These are phyloP conservation scores for Starmerella apicola DNA, from an alignment of 805 yeast species.

Conservation along the genomic window DNA sequence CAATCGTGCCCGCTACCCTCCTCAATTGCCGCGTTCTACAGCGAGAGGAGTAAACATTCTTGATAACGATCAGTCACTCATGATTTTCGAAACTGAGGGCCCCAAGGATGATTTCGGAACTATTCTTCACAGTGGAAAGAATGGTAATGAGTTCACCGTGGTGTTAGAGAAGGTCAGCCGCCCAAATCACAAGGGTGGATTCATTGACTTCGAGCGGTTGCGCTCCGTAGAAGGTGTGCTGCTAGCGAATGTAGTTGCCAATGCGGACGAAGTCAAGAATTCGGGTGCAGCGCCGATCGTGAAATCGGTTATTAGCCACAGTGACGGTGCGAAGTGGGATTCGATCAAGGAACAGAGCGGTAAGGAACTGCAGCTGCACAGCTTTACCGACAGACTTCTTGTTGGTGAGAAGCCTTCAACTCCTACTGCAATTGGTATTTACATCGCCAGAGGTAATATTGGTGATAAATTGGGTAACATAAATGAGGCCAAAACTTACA, in stretches of 20 bases:
- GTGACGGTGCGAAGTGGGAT: conserved; percentile 86
- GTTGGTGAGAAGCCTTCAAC: conserved; percentile 78
- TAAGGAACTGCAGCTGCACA: conserved; percentile 63
- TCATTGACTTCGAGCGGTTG: conserved; percentile 78
- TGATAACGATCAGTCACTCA: conserved; percentile 56
- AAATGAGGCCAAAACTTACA: conserved; percentile 52
- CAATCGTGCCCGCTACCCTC: conserved; percentile 74
- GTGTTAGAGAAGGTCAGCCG: conserved; percentile 64
- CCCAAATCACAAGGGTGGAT: conserved; percentile 43
- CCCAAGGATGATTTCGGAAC: conserved; percentile 56
- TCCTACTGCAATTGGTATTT: conserved; percentile 74
- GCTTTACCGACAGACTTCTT: conserved; percentile 78
- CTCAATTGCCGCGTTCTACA: conserved; percentile 45
- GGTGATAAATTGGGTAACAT: conserved; percentile 45
- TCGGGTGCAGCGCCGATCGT: conserved; percentile 42
- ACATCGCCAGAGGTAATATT: conserved; percentile 90
- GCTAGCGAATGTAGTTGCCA: conserved; percentile 55
- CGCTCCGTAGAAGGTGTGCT: conserved; percentile 78
- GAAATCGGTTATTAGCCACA: conserved; percentile 65
- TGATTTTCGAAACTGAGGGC: conserved; percentile 70
- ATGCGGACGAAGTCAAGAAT: conserved; percentile 35
- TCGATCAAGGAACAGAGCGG: conserved; percentile 50
- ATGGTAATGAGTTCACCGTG: conserved; percentile 75
- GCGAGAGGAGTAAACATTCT: conserved; percentile 72
- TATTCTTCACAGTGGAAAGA: conserved; percentile 74